Base-by-base conservation (phyloP, 345 rosid species). In the Corymbia maculata region DNA sequence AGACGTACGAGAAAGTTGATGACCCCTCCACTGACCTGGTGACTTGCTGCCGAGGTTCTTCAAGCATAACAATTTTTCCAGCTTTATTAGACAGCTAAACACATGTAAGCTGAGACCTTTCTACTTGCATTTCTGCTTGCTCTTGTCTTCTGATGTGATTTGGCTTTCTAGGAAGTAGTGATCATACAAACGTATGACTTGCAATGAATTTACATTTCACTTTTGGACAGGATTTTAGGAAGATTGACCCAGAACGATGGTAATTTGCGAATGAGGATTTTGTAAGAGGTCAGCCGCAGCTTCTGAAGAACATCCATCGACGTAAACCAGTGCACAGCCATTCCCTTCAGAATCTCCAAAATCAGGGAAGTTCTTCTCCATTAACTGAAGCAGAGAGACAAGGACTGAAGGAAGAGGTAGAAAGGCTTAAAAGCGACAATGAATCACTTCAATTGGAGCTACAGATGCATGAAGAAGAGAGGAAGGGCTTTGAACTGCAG, bases 51-150 rank as follows among this genome's bases (percentile, higher is more conserved):
- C 99, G 0, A 97, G 86, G 87, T 98, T 92, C 93, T 98, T 98
- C 85, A 96, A 98, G 90, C 99, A 97, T 88, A 97, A 91, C 89
- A 97, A 98, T 85, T 98, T 97, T 92, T 96, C 99, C 1, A 98
- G 99, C 90, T 98, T 98, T 91, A 95, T 97, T 92, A 95, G 99
- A 57, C 99, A 98, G 94, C 99, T 98, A 79, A 98, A 98, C 84
- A 97, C 88, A 79, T 89, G 90, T 89, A 51, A 89, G 88, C 85
- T 51, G 52, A 55, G 30, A 49, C 28, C 64, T 49, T 55, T 79
- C 36, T 30, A 45, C 9, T 14, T 57, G 13, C 17, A 8, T 52
- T 19, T n/a, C 86, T 24, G 36, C 28, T 87, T 53, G 57, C 64
- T 53, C 57, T 44, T 42, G 30, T 19, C 16, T 52, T 86, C 42